Evolutionary conservation across 176 grass and related monocot genomes (phyloP).

Genomic region (Bonia amplexicaulis): DNA sequence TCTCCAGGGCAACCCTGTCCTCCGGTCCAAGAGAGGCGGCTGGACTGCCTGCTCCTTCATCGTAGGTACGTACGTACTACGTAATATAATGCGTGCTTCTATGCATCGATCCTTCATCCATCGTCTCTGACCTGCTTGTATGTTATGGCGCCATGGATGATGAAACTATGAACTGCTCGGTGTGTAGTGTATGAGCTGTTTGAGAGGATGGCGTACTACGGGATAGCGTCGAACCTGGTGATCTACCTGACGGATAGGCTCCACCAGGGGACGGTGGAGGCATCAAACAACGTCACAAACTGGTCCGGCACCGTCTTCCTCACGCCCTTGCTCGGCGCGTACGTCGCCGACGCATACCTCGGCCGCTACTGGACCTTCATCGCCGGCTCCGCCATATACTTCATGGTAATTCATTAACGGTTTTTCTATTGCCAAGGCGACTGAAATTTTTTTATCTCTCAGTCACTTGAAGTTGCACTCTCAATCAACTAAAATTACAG

Average conservation of each 20-base stretch:
- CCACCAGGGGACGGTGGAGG: conserved; percentile 46
- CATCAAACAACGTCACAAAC: conserved; percentile 50
- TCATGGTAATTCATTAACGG: conserved; percentile 24
- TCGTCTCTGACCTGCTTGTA: too few species aligned
- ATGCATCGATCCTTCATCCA: too few species aligned
- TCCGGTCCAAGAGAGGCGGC: conserved; percentile 40
- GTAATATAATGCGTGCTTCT: not conserved
- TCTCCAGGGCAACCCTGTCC: conserved; percentile 42
- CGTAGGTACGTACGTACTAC: conserved; percentile 32
- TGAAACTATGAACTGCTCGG: not conserved
- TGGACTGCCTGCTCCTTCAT: conserved; percentile 48
- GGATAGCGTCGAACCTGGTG: conserved; percentile 42
- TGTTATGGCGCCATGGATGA: not conserved
- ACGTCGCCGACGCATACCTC: conserved; percentile 43
- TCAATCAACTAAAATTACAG: too few species aligned
- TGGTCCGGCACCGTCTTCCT: conserved; percentile 39
- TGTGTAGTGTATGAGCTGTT: conserved; percentile 48
- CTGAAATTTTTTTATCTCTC: too few species aligned
- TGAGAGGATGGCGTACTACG: conserved; percentile 49
- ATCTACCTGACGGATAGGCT: conserved; percentile 37
- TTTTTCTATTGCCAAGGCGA: too few species aligned
- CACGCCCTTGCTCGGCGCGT: conserved; percentile 32
- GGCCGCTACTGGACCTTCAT: conserved; percentile 52
- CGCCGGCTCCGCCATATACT: conserved; percentile 27
- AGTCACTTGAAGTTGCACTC: too few species aligned